Evolutionary conservation across 2,329 filamentous ascomycete genomes (phyloP).

Genomic region (Sclerotinia sclerotiorum): DNA sequence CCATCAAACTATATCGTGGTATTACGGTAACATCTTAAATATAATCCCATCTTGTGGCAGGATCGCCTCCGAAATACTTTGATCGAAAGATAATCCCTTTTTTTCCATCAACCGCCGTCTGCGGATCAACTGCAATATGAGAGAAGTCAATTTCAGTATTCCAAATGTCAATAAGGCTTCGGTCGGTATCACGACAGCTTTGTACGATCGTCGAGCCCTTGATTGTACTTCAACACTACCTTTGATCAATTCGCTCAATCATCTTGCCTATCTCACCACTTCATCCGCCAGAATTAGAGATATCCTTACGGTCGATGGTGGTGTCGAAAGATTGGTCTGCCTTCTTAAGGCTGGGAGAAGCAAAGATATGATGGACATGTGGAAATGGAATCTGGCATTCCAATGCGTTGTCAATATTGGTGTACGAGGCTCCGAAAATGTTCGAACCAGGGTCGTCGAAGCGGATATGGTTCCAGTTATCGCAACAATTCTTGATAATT

Average conservation of each 20-base stretch:
- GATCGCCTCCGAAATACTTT: constrained; percentile 28
- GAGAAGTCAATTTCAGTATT: constrained; percentile 99
- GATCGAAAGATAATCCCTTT: constrained; percentile 20
- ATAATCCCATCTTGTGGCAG: constrained; percentile 24
- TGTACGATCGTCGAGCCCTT: constrained; percentile 95
- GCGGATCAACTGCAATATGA: constrained; percentile 64
- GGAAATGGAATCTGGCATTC: constrained; percentile 99
- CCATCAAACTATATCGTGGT: constrained; percentile 28
- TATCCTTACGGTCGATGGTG: constrained; percentile 97
- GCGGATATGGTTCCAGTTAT: constrained; percentile 99
- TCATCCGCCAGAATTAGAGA: constrained; percentile 96
- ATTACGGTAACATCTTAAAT: constrained; percentile 9
- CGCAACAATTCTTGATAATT: constrained; percentile 96
- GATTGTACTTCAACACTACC: constrained; percentile 98
- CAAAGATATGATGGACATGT: constrained; percentile 99
- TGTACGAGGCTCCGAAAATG: constrained; percentile 89
- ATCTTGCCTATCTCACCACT: constrained; percentile 96
- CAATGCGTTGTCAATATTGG: constrained; percentile 99
- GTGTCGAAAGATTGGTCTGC: constrained; percentile 93
- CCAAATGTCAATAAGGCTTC: constrained; percentile 99
- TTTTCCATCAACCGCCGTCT: constrained; percentile 14
- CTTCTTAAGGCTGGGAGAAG: constrained; percentile 96
- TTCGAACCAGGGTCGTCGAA: constrained; percentile 93
- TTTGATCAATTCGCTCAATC: constrained; percentile 97
- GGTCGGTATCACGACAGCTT: constrained; percentile 95